These are phyloP conservation scores for Auxenochlorella protothecoides DNA, from an alignment of 139 green algal species.

Conservation along the genomic window DNA sequence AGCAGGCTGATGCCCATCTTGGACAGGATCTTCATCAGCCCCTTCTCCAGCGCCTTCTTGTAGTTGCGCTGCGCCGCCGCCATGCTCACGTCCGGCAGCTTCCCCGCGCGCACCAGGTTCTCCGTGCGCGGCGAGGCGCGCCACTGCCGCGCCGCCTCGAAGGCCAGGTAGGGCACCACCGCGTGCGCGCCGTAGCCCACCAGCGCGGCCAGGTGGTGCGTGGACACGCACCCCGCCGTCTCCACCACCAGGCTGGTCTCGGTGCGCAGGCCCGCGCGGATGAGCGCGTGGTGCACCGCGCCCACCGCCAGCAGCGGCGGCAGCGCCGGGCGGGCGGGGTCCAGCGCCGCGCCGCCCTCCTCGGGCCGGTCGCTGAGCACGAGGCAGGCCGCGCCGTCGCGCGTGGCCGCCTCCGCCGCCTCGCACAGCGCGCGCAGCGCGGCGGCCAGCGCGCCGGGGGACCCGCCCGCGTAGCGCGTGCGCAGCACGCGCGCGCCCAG, in stretches of 20 bases:
- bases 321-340: conserved; percentile 57
- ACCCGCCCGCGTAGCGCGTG: conserved; percentile 44
- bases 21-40: conserved; percentile 97
- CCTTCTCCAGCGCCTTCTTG: conserved; percentile 90
- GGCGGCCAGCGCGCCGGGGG: conserved; percentile 49
- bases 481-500: conserved; percentile 28
- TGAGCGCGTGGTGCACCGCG: conserved; percentile 97
- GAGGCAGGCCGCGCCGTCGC: conserved; percentile 64
- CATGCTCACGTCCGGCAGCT: conserved; percentile 66
- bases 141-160: conserved; percentile 95
- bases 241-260: conserved; percentile 94
- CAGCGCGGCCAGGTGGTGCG: conserved; percentile 83
- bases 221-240: conserved; percentile 78
- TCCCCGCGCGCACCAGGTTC: conserved; percentile 83
- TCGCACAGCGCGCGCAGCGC: conserved; percentile 61
- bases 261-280: conserved; percentile 58
- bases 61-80: conserved; percentile 80
- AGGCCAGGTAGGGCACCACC: conserved; percentile 92
- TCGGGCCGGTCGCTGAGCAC: conserved; percentile 57
- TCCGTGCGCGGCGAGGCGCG: conserved; percentile 60
- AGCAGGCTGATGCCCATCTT: conserved; percentile 99
- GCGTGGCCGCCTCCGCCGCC: conserved; percentile 61
- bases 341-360: neutral
- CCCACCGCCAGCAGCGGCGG: conserved; percentile 84
- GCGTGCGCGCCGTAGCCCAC: conserved; percentile 95